Evolutionary conservation across 2,329 filamentous ascomycete genomes (phyloP), one percentile per base, ranked within the genome.

Genomic region (Diaporthe vexans): DNA sequence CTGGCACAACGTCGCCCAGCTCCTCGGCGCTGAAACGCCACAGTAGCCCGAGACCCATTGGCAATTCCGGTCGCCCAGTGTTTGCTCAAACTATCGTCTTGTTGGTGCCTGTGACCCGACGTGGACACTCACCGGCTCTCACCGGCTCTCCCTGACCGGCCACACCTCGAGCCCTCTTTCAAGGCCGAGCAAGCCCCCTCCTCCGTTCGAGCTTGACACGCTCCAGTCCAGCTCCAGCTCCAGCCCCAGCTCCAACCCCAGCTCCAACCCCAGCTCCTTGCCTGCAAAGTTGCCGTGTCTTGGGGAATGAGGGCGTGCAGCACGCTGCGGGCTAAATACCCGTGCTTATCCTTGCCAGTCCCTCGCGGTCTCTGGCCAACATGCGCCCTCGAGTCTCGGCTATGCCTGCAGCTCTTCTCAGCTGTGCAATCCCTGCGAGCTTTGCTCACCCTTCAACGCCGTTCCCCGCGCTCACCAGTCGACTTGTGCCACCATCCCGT

Each of bases 21-120:
- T 65, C 40, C 59, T 65, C 59, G 59, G 59, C 59, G 48, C 59
- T 21, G 24, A 35, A 17, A 46, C 59, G 43, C 61, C 61, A 65
- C 61, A 65, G 26, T 21, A 43, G 58, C 37, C 58, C 37, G 24
- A 10, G 37, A 19, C 37, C 37, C 37, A 61, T 40, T 26, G 26
- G 35, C 24, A 24, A 29, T 48, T 26, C 19, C 37, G 8, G 35
- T 9, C 37, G 24, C 59, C 24, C 24, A n/a, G n/a, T n/a, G n/a
- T n/a, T n/a, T n/a, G n/a, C n/a, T n/a, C n/a, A n/a, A 29, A 29
- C 29, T 29, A 29, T 29, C 29, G 29, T 29, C 29, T 29, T 29
- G 29, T 29, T 29, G 29, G 29, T 37, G 33, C 33, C 9, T 24
- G 33, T n/a, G 33, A 11, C 21, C 33, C 4, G 56, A 40, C 56